These are phyloP conservation scores for Phaeoacremonium minimum DNA, from an alignment of 2,329 filamentous ascomycete species.

Conservation along the genomic window DNA sequence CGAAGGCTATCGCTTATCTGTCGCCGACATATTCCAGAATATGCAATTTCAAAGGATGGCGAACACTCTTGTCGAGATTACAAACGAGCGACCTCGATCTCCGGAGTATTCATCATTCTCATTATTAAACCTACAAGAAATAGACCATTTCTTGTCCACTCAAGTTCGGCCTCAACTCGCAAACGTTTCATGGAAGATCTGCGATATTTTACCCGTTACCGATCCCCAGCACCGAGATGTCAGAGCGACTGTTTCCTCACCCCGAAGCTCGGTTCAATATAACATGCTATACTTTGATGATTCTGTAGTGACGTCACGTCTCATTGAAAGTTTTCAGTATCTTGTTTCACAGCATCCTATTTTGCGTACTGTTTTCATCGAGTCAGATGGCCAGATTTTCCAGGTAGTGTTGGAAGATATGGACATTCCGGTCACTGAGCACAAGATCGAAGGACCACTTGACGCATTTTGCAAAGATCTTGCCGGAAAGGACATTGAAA, in stretches of 20 bases:
- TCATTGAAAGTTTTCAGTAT: conserved; percentile 21
- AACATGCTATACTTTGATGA: conserved; percentile 24
- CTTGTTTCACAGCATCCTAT: conserved; percentile 27
- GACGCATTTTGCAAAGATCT: conserved; percentile 21
- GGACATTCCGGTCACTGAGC: conserved; percentile 18
- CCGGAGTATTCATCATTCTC: conserved; percentile 30
- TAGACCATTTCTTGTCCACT: conserved; percentile 24
- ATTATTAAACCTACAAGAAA: conserved; percentile 23
- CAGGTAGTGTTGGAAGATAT: conserved; percentile 28
- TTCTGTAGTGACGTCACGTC: conserved; percentile 16
- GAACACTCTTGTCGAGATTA: conserved; percentile 21
- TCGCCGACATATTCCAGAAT: conserved; percentile 41
- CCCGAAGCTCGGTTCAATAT: conserved; percentile 31
- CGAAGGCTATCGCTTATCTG: conserved; percentile 35
- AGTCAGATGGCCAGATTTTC: conserved; percentile 24
- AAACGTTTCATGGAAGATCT: conserved; percentile 28
- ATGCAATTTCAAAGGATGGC: conserved; percentile 25
- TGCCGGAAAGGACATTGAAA: conserved; percentile 26
- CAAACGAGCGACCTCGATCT: conserved; percentile 12
- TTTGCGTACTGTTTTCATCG: conserved; percentile 29
- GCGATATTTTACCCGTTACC: conserved; percentile 30
- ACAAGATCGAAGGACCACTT: conserved; percentile 19
- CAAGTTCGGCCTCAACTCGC: conserved; percentile 27
- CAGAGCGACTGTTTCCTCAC: conserved; percentile 26
- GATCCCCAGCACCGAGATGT: conserved; percentile 34